These are phyloP conservation scores for Cladosporium sp. DNA, from an alignment of 2,329 filamentous ascomycete genomes.

Conservation along the genomic window DNA sequence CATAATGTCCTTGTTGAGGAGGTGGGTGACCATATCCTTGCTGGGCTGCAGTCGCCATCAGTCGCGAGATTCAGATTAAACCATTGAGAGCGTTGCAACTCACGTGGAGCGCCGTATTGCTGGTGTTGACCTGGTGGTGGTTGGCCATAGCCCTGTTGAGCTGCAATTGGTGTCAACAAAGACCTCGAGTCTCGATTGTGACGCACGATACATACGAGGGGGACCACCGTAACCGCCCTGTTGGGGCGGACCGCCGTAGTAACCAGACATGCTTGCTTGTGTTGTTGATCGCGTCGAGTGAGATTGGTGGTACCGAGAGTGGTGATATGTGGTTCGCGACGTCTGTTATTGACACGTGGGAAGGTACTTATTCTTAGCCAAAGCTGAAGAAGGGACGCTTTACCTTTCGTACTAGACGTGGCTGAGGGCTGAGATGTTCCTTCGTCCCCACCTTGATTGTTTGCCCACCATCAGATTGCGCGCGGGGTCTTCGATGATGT, in stretches of 20 bases:
- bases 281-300: background rate
- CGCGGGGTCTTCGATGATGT: constrained; percentile 1
- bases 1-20: background rate
- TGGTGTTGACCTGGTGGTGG: background rate
- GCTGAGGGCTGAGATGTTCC: constrained; percentile 6
- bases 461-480: background rate
- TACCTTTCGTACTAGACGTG: background rate
- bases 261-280: constrained; percentile 23
- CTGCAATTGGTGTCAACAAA: background rate
- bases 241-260: constrained; percentile 24
- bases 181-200: background rate
- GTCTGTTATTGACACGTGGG: background rate
- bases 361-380: background rate
- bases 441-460: background rate
- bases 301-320: background rate
- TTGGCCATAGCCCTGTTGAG: constrained; percentile 26
- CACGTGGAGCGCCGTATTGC: background rate
- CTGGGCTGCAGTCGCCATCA: background rate
- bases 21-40: background rate
- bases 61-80: background rate
- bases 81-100: background rate
- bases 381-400: background rate
- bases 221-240: constrained; percentile 22
- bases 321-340: background rate
- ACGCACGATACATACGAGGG: constrained; percentile 23